phyloP scores from a whole-genome alignment of 2,329 filamentous ascomycete genomes.

The Bipolaris zeicola region DNA sequence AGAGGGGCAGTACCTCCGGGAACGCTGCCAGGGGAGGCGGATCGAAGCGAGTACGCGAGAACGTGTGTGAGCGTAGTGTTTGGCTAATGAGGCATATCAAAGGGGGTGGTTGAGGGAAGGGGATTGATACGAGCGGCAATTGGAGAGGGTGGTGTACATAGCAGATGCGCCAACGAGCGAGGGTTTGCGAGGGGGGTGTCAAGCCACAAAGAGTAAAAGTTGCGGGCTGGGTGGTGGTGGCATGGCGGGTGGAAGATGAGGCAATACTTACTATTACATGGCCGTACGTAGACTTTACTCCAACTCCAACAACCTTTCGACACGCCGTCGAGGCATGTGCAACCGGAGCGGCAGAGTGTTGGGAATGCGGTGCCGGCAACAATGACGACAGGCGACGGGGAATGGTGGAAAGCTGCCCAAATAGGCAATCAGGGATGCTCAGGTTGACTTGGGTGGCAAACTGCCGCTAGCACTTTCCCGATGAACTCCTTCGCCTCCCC shows the following conservation, averaged over 20 bases:
- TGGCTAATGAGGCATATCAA: neutral
- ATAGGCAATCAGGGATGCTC: slow-evolving; percentile 14
- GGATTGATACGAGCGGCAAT: neutral
- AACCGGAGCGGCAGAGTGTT: neutral
- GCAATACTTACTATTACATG: no score
- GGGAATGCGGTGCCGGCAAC: slow-evolving; percentile 1
- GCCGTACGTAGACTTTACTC: no score
- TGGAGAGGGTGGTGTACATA: neutral
- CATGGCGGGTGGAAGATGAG: no score
- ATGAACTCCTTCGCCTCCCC: slow-evolving; percentile 12
- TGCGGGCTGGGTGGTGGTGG: neutral
- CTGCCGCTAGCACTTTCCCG: slow-evolving; percentile 5
- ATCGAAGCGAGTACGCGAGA: neutral
- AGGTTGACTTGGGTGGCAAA: slow-evolving; percentile 23
- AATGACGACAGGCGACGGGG: slow-evolving; percentile 5
- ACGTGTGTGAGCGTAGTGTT: neutral
- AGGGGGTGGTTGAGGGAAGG: neutral
- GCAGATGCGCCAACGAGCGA: neutral
- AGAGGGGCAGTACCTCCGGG: slow-evolving; percentile 4
- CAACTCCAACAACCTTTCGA: no score
- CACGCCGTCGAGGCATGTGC: neutral
- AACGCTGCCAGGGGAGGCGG: neutral
- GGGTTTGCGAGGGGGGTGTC: no score
- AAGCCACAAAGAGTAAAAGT: neutral
- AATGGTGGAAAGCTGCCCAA: slow-evolving; percentile 16